Base-by-base conservation (phyloP, 2,329 filamentous ascomycete species). In the Aspergillus thermomutatus region DNA sequence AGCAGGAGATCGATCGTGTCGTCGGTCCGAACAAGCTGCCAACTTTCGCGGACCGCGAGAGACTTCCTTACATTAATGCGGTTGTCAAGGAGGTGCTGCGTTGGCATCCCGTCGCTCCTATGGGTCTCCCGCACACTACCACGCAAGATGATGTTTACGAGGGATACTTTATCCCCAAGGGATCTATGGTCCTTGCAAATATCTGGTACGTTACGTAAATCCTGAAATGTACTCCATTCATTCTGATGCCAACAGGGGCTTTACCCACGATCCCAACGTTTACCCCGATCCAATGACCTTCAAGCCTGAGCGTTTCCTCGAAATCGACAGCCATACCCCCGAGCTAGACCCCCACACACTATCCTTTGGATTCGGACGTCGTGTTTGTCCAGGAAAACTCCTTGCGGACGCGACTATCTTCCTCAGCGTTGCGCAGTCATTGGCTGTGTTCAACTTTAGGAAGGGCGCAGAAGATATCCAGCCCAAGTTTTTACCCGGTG, bases 361-460 rank as follows among this genome's bases (percentile, higher is more conserved):
- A 23, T 54, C 55, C 0, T 66, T 77, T 48, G 75, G 75, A 0
- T 78, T 71, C 49, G 75, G 77, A 5, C 69, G 75, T 4, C 72
- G 74, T 5, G 67, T 75, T 25, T 80, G 76, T 54, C 74, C 75
- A 0, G 77, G 74, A 2, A 66, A 70, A 4, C 54, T 71, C n/a
- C 63, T 78, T 4, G 77, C 77, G 0, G 74, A 79, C 31, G 66
- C 67, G 5, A 69, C 71, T 0, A 37, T 79, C 1, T 79, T 71
- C 54, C 59, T 79, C 7, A 75, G 61, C n/a, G 70, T 78, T 25
- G 77, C 74, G 0, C 78, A 78, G 23, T 66, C 72, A 0, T 67
- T 85, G 0, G 74, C 82, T 0, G 77, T 76, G 0, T 83, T 84
- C 49, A 64, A 73, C 6, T 69, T 82, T 17, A 55, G 59, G 19